Conservation (phyloP, 139 green algal genomes). For the Chlorella sp. region DNA sequence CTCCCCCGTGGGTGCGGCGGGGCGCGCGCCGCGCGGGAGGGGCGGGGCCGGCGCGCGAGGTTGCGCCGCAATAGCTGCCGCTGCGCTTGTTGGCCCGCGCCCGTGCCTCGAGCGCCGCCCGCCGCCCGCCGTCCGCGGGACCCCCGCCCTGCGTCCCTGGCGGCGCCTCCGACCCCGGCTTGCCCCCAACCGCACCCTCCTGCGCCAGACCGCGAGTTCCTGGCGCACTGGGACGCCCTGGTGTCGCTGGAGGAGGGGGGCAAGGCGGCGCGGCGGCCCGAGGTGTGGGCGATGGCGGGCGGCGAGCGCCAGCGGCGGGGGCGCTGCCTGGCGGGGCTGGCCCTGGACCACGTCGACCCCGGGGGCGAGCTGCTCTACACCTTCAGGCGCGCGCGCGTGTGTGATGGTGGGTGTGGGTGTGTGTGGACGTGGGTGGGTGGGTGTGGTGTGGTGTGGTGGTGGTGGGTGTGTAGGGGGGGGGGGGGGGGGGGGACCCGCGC, state of each 20-base stretch:
- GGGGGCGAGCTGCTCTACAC: conserved; percentile 30
- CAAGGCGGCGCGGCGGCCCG: conserved; percentile 17
- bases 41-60: too few relatives aligned
- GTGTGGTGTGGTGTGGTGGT: too few relatives aligned
- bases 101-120: too few relatives aligned
- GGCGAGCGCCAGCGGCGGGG: conserved; percentile 56
- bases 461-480: too few relatives aligned
- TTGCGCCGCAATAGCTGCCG: too few relatives aligned
- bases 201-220: conserved; percentile 51
- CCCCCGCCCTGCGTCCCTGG: too few relatives aligned
- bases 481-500: too few relatives aligned
- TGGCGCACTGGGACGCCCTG: conserved; percentile 68
- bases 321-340: conserved; percentile 56
- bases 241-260: conserved; percentile 73
- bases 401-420: too few relatives aligned
- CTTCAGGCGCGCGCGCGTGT: not conserved
- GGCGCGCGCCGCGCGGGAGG: not conserved
- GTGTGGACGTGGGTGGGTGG: too few relatives aligned
- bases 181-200: not conserved
- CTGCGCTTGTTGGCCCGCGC: too few relatives aligned
- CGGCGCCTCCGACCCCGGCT: not conserved
- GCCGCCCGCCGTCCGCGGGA: too few relatives aligned
- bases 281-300: conserved; percentile 71
- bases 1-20: conserved; percentile 3
- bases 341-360: conserved; percentile 9